Conservation (phyloP, 768 basidiomycete genomes). For the Termitomyces heimii region DNA sequence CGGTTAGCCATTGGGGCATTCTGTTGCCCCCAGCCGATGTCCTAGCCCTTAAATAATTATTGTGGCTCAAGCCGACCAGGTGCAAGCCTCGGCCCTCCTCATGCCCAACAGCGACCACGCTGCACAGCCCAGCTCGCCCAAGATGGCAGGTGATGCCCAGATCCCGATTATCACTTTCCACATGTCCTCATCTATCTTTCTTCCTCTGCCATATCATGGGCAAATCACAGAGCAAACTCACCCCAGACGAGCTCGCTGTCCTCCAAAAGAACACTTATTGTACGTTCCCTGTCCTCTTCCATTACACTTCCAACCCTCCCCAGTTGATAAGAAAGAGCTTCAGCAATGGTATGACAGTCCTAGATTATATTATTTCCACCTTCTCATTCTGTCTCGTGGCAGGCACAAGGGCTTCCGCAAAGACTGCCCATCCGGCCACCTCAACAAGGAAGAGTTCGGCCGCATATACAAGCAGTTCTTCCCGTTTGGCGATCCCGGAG, state of each 20-base stretch:
- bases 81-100: conserved; percentile 14
- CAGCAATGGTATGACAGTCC: conserved; percentile 72
- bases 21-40: background rate
- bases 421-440: conserved; percentile 95
- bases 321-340: conserved; percentile 95
- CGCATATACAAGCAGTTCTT: conserved; percentile 99
- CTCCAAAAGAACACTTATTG: conserved; percentile 99
- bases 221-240: conserved; percentile 94
- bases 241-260: conserved; percentile 88
- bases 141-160: conserved; percentile 18
- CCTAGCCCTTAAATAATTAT: conserved; percentile 14
- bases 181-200: conserved; percentile 2
- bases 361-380: background rate
- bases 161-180: conserved; percentile 10
- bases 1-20: conserved; percentile 19
- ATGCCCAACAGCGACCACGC: conserved; percentile 19
- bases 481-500: conserved; percentile 95
- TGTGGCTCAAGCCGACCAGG: conserved; percentile 13
- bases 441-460: conserved; percentile 93
- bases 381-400: conserved; percentile 13
- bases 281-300: conserved; percentile 29
- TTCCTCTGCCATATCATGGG: conserved; percentile 63
- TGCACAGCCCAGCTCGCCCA: conserved; percentile 17
- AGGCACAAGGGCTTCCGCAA: conserved; percentile 99
- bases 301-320: conserved; percentile 9